Evolutionary conservation across 1,284 basidiomycete genomes (phyloP).

Genomic region (Puccinia polysora): DNA sequence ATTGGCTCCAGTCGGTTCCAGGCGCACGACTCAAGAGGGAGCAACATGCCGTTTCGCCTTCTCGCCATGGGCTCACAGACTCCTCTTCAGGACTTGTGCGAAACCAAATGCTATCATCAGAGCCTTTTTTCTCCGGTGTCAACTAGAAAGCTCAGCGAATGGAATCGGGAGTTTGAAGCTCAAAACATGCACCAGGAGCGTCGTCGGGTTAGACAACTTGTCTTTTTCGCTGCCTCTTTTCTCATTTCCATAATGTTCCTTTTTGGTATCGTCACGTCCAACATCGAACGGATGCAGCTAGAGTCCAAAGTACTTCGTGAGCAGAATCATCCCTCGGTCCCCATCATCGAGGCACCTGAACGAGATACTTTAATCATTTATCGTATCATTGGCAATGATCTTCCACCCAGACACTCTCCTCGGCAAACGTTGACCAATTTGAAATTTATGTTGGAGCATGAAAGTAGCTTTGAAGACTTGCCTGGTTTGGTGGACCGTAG

Average conservation of each 20-base stretch:
- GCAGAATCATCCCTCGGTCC: background rate
- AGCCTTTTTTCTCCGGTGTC: background rate
- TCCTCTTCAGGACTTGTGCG: background rate
- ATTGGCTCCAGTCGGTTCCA: conserved; percentile 5
- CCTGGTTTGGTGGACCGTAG: conserved; percentile 46
- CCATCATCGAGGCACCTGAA: conserved; percentile 44
- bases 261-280: conserved; percentile 11
- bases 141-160: background rate
- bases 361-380: conserved; percentile 51
- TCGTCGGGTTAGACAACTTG: conserved; percentile 17
- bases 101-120: background rate
- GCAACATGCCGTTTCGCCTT: background rate
- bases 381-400: conserved; percentile 52
- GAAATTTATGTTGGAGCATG: conserved; percentile 51
- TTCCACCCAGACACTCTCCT: conserved; percentile 51
- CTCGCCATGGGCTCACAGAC: background rate
- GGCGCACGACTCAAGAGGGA: background rate
- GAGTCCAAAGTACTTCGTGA: background rate
- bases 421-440: conserved; percentile 52
- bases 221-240: conserved; percentile 21
- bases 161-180: conserved; percentile 1
- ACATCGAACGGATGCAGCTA: background rate
- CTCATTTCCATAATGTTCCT: conserved; percentile 7
- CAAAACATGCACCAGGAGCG: conserved; percentile 2
- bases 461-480: conserved; percentile 48